Percentiles rank a stretch among this genome's conserved stretches.
These are phyloP conservation scores for Alloteropsis semialata DNA, from an alignment of 176 grass and related monocot species.

Conservation along the genomic window DNA sequence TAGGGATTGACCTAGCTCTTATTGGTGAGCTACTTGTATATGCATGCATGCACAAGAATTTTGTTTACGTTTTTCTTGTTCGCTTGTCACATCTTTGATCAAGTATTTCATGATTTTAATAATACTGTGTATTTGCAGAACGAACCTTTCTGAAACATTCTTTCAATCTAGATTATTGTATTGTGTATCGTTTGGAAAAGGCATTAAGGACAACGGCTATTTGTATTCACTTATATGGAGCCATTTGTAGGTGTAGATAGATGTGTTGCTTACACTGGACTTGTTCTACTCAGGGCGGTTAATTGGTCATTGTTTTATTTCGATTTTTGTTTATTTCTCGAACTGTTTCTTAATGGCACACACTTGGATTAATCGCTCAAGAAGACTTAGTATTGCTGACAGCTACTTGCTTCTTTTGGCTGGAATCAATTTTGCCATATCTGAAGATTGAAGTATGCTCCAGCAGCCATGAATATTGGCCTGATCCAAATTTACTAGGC, in stretches of 20 bases:
- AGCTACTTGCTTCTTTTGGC: neutral
- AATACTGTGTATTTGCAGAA: neutral
- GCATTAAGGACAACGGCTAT: neutral
- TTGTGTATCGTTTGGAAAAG: neutral
- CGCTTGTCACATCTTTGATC: neutral
- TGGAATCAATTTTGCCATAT: neutral
- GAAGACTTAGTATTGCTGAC: conserved; percentile 1
- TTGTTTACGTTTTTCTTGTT: neutral
- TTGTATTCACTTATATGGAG: conserved; percentile 20
- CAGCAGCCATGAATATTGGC: conserved; percentile 6
- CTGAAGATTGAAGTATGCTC: neutral
- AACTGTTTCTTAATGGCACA: neutral
- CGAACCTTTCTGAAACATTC: conserved; percentile 11
- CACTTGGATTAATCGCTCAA: conserved; percentile 4
- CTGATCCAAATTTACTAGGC: neutral
- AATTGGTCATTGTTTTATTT: neutral
- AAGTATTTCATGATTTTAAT: neutral
- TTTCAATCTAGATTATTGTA: neutral
- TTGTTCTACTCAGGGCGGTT: conserved; percentile 13
- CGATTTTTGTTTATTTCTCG: neutral
- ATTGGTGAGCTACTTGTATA: neutral
- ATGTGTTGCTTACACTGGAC: conserved; percentile 20
- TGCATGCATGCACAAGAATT: neutral
- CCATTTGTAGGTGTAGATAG: conserved; percentile 1
- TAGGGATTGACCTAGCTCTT: conserved; percentile 1